These are phyloP conservation scores for Monosporozyma aquatica DNA, from an alignment of 805 yeast species.

Conservation along the genomic window DNA sequence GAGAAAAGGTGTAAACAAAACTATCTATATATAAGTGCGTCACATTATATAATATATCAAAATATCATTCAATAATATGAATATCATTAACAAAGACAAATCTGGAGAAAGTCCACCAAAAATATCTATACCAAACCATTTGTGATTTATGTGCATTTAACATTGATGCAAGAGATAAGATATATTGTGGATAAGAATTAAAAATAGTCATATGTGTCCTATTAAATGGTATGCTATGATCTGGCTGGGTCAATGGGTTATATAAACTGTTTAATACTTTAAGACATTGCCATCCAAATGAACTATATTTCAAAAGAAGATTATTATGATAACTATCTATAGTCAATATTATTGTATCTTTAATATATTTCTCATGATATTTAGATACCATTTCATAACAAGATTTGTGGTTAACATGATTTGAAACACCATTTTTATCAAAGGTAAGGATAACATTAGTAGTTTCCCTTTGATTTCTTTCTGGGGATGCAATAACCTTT, in stretches of 20 bases:
- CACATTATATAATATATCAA: too few species aligned
- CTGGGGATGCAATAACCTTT: slow-evolving; percentile 1
- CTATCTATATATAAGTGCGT: background rate
- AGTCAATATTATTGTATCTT: background rate
- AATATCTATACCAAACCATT: slow-evolving; percentile 90
- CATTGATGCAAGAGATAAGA: slow-evolving; percentile 58
- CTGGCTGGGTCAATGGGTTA: background rate
- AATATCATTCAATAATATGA: slow-evolving; percentile 6
- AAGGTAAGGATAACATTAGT: slow-evolving; percentile 50
- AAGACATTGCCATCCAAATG: slow-evolving; percentile 11
- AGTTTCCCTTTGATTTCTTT: background rate
- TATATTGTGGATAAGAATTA: slow-evolving; percentile 25
- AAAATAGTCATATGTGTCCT: slow-evolving; percentile 20
- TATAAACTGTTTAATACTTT: slow-evolving; percentile 1
- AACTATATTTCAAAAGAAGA: slow-evolving; percentile 19
- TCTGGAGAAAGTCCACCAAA: slow-evolving; percentile 72
- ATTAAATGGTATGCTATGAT: background rate
- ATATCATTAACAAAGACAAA: slow-evolving; percentile 73
- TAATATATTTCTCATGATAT: slow-evolving; percentile 4
- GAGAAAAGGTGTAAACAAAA: background rate
- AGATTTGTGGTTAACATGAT: slow-evolving; percentile 79
- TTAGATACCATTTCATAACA: slow-evolving; percentile 41
- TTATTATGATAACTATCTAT: slow-evolving; percentile 8
- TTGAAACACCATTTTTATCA: slow-evolving; percentile 74
- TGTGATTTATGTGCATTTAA: slow-evolving; percentile 74